A percentile compares a stretch with the other conserved stretches of the same genome.
Conservation (phyloP, 441 rosid genomes). For the Eruca vesicaria region DNA sequence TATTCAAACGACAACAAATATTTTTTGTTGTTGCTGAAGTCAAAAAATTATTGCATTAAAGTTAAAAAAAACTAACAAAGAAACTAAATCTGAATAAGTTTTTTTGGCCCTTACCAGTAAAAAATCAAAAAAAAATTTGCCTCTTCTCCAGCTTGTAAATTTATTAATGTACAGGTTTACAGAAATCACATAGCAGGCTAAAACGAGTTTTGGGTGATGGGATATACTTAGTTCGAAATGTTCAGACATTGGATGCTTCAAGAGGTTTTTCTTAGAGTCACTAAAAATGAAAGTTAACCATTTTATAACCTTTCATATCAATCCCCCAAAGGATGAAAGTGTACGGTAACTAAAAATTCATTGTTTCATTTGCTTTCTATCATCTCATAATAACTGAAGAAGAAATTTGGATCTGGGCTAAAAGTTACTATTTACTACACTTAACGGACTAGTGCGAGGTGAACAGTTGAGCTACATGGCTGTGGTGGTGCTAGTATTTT, state of each 20-base stretch:
- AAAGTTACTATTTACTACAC: not conserved
- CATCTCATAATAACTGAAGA: not conserved
- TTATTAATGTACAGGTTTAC: not conserved
- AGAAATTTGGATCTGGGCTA: not conserved
- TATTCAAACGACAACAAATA: not conserved
- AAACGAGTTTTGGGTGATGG: no score
- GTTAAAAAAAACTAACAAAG: not conserved
- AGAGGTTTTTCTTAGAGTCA: no score
- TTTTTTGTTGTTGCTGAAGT: no score
- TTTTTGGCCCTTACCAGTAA: not conserved
- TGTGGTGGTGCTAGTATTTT: no score
- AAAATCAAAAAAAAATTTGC: not conserved
- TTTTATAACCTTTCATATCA: not conserved
- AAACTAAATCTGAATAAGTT: not conserved
- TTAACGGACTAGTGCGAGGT: not conserved
- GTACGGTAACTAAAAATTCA: not conserved
- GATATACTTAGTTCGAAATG: no score
- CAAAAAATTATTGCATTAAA: not conserved
- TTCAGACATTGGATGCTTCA: no score
- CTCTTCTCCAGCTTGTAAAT: not conserved
- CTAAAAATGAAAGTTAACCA: not conserved
- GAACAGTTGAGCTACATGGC: not conserved
- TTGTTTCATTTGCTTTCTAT: not conserved
- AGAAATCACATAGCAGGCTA: not conserved
- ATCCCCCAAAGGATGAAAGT: not conserved